Evolutionary conservation across 352 stramenopile species (phyloP).

Genomic region (Phytophthora chlamydospora): DNA sequence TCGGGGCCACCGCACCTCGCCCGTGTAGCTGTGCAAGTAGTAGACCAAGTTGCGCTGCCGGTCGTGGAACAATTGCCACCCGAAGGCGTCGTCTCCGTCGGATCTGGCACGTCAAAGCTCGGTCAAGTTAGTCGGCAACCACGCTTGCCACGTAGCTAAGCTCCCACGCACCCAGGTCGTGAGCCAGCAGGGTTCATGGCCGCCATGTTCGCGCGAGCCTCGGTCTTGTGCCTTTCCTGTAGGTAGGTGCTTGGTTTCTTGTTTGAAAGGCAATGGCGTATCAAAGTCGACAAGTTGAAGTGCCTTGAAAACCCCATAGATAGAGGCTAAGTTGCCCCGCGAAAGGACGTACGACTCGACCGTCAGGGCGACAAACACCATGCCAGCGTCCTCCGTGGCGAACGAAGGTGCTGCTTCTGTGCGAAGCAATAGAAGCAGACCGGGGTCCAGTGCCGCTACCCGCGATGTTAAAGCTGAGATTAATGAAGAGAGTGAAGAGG

Average conservation of each 20-base stretch:
- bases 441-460: constrained; percentile 20
- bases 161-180: constrained; percentile 31
- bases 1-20: constrained; percentile 73
- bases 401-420: constrained; percentile 5
- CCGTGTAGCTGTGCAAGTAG: constrained; percentile 73
- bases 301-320: constrained; percentile 16
- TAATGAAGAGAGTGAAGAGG: background rate
- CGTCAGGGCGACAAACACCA: too few species aligned
- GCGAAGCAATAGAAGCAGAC: constrained; percentile 25
- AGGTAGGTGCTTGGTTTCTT: constrained; percentile 33
- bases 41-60: constrained; percentile 52
- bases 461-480: background rate
- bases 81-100: constrained; percentile 46
- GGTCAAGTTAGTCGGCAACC: background rate
- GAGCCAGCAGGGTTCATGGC: constrained; percentile 9
- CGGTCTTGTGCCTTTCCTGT: constrained; percentile 6
- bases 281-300: constrained; percentile 40
- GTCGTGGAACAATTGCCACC: constrained; percentile 65
- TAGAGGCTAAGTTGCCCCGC: constrained; percentile 11
- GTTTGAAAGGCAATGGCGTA: constrained; percentile 42
- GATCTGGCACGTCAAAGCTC: constrained; percentile 4
- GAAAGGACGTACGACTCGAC: constrained; percentile 30
- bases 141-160: background rate
- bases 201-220: constrained; percentile 15
- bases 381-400: constrained; percentile 8